A percentile compares a stretch with the other conserved stretches of the same genome.
Conservation (phyloP, 2,329 filamentous ascomycete genomes). For the Fusarium sp. region DNA sequence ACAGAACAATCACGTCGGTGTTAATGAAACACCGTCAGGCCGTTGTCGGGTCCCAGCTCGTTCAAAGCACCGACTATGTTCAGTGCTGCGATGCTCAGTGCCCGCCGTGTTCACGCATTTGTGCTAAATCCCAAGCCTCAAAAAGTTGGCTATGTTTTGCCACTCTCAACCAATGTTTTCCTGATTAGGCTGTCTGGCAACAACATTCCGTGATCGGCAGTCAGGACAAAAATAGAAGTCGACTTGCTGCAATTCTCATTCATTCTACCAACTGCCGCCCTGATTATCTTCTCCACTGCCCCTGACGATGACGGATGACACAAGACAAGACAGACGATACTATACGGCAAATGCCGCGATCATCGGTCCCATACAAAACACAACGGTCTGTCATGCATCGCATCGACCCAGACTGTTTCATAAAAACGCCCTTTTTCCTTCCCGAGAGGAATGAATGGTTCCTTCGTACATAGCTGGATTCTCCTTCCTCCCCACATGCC, state of each 20-base stretch:
- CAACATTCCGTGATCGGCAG: conserved; percentile 23
- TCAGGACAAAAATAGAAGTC: conserved; percentile 41
- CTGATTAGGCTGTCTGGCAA: not conserved
- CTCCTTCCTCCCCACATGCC: conserved; percentile 19
- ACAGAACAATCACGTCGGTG: conserved; percentile 11
- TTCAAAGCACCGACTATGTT: conserved; percentile 13
- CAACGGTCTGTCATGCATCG: conserved; percentile 26
- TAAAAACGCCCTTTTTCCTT: conserved; percentile 15
- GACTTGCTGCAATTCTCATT: not conserved
- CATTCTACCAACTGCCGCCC: conserved; percentile 29
- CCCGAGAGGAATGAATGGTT: not conserved
- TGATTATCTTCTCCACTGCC: conserved; percentile 43
- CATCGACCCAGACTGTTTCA: conserved; percentile 35
- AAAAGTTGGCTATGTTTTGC: conserved; percentile 26
- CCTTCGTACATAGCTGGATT: not conserved
- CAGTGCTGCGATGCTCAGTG: conserved; percentile 8
- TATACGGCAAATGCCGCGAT: conserved; percentile 15
- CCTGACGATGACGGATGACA: conserved; percentile 39
- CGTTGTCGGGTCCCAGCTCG: conserved; percentile 6
- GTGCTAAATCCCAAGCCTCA: conserved; percentile 21
- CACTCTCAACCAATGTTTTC: conserved; percentile 24
- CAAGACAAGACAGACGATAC: not conserved
- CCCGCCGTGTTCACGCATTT: conserved; percentile 3
- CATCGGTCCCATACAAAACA: conserved; percentile 11
- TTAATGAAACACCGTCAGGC: conserved; percentile 27